Percentiles rank a stretch among this genome's conserved stretches.
These are phyloP conservation scores for Diaporthe capsici DNA, from an alignment of 2,329 filamentous ascomycete species.

Conservation along the genomic window DNA sequence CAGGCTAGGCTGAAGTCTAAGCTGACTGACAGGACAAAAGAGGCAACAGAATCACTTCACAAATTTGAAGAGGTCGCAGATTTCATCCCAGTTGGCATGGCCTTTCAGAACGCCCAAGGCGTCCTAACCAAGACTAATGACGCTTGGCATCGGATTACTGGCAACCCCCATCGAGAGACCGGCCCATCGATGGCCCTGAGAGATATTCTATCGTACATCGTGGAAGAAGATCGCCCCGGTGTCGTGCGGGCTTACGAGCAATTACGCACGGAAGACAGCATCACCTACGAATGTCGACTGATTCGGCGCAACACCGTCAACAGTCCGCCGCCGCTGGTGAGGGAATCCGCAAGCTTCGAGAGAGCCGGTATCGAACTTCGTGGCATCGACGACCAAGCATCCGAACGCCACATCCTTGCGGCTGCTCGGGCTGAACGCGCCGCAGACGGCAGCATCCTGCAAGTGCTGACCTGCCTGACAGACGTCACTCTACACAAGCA, in stretches of 20 bases:
- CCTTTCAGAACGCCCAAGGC: constrained; percentile 76
- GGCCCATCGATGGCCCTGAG: constrained; percentile 47
- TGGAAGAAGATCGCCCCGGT: constrained; percentile 61
- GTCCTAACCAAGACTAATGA: constrained; percentile 80
- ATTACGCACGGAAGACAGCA: constrained; percentile 53
- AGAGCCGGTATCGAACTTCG: constrained; percentile 52
- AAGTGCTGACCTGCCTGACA: constrained; percentile 64
- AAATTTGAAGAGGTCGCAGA: constrained; percentile 80
- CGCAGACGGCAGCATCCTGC: constrained; percentile 58
- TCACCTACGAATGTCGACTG: constrained; percentile 63
- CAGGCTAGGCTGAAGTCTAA: constrained; percentile 76
- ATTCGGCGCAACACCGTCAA: constrained; percentile 47
- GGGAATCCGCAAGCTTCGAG: constrained; percentile 55
- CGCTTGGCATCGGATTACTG: constrained; percentile 70
- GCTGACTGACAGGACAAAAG: constrained; percentile 68
- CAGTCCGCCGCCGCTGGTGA: constrained; percentile 48
- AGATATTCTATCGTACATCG: constrained; percentile 59
- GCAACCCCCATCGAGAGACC: constrained; percentile 53
- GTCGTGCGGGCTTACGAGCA: constrained; percentile 59
- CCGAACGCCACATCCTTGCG: constrained; percentile 61
- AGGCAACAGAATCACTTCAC: constrained; percentile 68
- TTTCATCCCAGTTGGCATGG: constrained; percentile 81
- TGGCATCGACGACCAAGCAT: constrained; percentile 50
- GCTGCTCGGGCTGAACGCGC: constrained; percentile 62
- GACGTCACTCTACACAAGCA: constrained; percentile 66